phyloP scores from a whole-genome alignment of 257 asterid species.

The Solanum infundibuliforme region DNA sequence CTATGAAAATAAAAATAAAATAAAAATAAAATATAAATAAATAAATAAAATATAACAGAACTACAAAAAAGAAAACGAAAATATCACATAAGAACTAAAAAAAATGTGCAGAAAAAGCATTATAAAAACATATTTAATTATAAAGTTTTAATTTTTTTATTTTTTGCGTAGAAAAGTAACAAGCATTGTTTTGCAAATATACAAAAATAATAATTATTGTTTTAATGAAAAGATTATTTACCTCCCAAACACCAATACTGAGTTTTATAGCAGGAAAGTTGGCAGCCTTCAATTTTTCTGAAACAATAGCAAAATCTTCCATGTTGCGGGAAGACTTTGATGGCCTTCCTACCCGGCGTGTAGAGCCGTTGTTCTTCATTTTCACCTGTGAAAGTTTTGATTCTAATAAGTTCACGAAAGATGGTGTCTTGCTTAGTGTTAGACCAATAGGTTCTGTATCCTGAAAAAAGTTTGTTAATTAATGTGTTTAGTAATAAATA shows the following conservation, averaged over 20 bases:
- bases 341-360: not conserved
- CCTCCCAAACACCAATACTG: constrained; percentile 65
- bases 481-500: not conserved
- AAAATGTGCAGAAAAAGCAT: too few species aligned
- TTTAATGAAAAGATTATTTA: not conserved
- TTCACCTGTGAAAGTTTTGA: not conserved
- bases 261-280: constrained; percentile 39
- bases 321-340: not conserved
- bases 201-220: too few species aligned
- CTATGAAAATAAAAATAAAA: too few species aligned
- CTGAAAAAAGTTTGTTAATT: not conserved
- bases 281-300: constrained; percentile 53
- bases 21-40: too few species aligned
- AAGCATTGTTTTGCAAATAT: too few species aligned
- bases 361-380: not conserved
- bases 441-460: constrained; percentile 28
- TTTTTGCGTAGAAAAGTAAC: too few species aligned
- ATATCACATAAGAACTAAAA: too few species aligned
- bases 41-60: too few species aligned
- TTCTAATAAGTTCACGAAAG: constrained; percentile 27
- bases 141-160: too few species aligned
- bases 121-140: too few species aligned
- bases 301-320: constrained; percentile 4
- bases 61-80: too few species aligned
- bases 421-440: constrained; percentile 30